phyloP scores from a whole-genome alignment of 2,329 filamentous ascomycete genomes.

The Penicillium decumbens region DNA sequence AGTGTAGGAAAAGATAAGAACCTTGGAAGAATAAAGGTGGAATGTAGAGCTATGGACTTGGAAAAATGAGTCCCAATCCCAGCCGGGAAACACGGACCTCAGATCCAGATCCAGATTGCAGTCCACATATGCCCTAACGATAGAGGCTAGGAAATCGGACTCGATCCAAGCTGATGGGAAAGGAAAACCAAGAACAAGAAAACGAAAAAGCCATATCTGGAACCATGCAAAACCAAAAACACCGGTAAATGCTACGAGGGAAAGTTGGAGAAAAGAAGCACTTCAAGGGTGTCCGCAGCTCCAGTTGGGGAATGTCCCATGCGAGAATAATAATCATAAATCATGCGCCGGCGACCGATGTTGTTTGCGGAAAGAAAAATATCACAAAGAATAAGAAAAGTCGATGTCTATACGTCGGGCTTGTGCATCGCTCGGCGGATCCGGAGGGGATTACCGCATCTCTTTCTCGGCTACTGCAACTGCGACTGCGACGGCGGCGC shows the following conservation, averaged over 20 bases:
- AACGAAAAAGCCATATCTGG: slow-evolving; percentile 2
- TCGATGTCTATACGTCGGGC: slow-evolving; percentile 5
- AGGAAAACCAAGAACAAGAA: not conserved
- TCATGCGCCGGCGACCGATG: slow-evolving; percentile 16
- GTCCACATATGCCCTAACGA: not conserved
- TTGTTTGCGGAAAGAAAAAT: not conserved
- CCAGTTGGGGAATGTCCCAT: slow-evolving; percentile 2
- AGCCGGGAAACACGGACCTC: not conserved
- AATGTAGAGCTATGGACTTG: no score
- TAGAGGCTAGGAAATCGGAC: slow-evolving; percentile 7
- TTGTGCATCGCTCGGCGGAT: slow-evolving; percentile 11
- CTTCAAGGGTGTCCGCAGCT: not conserved
- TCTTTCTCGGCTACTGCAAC: slow-evolving; percentile 35
- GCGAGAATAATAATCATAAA: slow-evolving; percentile 2
- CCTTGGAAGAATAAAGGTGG: not conserved
- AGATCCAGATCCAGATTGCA: not conserved
- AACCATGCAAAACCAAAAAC: slow-evolving; percentile 14
- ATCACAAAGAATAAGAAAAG: slow-evolving; percentile 15
- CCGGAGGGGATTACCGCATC: not conserved
- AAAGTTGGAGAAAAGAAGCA: not conserved
- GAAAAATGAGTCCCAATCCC: not conserved
- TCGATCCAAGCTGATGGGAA: slow-evolving; percentile 7
- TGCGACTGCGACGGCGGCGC: slow-evolving; percentile 47
- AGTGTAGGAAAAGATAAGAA: not conserved
- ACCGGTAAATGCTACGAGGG: slow-evolving; percentile 13